Conservation (phyloP, 371 early-diverging fungal species). For the Chytridiales sp. region DNA sequence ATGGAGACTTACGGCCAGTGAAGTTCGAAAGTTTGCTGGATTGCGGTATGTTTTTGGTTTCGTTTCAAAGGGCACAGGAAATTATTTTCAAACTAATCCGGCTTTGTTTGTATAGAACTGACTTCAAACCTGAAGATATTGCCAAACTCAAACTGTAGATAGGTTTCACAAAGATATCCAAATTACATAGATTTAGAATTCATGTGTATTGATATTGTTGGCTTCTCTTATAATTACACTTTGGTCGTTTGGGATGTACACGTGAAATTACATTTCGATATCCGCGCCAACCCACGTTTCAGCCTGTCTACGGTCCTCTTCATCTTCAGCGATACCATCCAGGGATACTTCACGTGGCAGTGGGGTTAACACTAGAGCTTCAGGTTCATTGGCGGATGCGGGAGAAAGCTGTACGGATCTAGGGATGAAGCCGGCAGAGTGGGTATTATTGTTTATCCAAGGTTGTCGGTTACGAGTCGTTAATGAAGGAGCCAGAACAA, state of each 20-base stretch:
- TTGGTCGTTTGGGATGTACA: too few species aligned
- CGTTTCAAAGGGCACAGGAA: background rate
- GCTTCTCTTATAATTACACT: too few species aligned
- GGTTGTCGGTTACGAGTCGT: too few species aligned
- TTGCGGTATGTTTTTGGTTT: conserved; percentile 24
- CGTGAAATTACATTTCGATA: too few species aligned
- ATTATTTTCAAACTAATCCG: too few species aligned
- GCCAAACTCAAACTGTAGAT: conserved; percentile 20
- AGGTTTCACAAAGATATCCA: too few species aligned
- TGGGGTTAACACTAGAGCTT: conserved; percentile 9
- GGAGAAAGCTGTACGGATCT: conserved; percentile 2
- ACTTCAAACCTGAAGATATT: conserved; percentile 35
- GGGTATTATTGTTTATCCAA: background rate
- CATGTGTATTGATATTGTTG: too few species aligned
- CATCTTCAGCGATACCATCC: conserved; percentile 14
- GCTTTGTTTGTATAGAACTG: conserved; percentile 21
- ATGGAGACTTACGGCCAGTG: conserved; percentile 67
- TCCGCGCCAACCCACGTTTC: conserved; percentile 2
- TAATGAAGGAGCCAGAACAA: too few species aligned
- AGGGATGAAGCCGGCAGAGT: background rate
- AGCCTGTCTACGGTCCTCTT: conserved; percentile 17
- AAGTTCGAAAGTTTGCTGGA: conserved; percentile 39
- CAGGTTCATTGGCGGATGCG: conserved; percentile 3
- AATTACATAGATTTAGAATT: too few species aligned
- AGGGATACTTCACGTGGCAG: conserved; percentile 11